Evolutionary conservation across 1,284 basidiomycete genomes (phyloP).

Genomic region (Leccinum subatratum): DNA sequence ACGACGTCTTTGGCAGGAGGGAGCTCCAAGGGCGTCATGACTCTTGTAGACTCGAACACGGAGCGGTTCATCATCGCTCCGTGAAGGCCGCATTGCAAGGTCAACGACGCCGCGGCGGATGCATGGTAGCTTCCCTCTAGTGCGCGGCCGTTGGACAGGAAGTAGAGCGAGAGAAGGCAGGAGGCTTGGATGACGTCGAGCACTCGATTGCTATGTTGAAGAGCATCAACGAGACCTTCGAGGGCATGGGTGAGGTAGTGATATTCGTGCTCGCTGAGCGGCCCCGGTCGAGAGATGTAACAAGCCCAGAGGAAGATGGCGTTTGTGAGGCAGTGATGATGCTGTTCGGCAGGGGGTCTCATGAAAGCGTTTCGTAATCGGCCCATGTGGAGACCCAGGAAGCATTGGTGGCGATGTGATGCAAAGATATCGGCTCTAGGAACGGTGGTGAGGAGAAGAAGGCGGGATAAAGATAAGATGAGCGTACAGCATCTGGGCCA

Average conservation of each 20-base stretch:
- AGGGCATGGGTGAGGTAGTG: constrained; percentile 60
- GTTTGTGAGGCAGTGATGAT: constrained; percentile 70
- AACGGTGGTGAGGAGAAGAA: constrained; percentile 14
- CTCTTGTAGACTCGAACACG: constrained; percentile 34
- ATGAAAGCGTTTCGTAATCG: constrained; percentile 56
- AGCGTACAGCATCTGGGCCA: constrained; percentile 63
- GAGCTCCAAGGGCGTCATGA: constrained; percentile 44
- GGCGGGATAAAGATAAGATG: constrained; percentile 6
- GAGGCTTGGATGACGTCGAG: constrained; percentile 71
- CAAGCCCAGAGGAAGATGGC: constrained; percentile 77
- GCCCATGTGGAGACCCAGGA: constrained; percentile 62
- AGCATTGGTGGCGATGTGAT: constrained; percentile 70
- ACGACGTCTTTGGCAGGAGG: constrained; percentile 54
- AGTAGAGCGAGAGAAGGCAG: constrained; percentile 68
- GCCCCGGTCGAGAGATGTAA: constrained; percentile 66
- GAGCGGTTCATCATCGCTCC: constrained; percentile 39
- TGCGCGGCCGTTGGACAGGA: constrained; percentile 65
- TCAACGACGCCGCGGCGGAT: constrained; percentile 61
- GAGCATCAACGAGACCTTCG: constrained; percentile 54
- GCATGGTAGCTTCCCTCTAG: constrained; percentile 71
- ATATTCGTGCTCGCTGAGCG: constrained; percentile 62
- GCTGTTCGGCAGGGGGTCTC: constrained; percentile 50
- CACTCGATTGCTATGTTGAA: constrained; percentile 49
- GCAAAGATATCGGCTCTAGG: constrained; percentile 66
- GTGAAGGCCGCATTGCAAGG: constrained; percentile 64